A percentile compares a stretch with the other conserved stretches of the same genome.
These are phyloP conservation scores for Nigrospora osmanthi DNA, from an alignment of 2,329 filamentous ascomycete species.

Conservation along the genomic window DNA sequence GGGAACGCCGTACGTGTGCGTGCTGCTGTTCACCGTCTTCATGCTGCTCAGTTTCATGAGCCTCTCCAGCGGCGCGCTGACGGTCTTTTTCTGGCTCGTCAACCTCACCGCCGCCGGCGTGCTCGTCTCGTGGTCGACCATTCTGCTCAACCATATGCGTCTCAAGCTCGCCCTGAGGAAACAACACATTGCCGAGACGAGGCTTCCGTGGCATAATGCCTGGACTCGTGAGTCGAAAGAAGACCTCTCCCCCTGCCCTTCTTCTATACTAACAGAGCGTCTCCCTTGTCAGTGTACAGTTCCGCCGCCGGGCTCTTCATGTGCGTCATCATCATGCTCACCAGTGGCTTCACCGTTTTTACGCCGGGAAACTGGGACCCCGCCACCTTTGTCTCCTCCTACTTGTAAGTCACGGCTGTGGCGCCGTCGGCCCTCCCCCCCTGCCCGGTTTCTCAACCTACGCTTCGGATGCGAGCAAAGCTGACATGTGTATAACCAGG, in stretches of 20 bases:
- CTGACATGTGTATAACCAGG: slow-evolving; percentile 20
- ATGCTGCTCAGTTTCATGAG: slow-evolving; percentile 52
- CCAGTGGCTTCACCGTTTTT: slow-evolving; percentile 60
- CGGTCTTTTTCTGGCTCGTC: slow-evolving; percentile 59
- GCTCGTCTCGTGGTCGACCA: slow-evolving; percentile 54
- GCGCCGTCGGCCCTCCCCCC: no score
- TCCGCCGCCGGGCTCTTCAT: slow-evolving; percentile 54
- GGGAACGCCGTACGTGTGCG: slow-evolving; percentile 50
- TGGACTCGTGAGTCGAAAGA: slow-evolving; percentile 46
- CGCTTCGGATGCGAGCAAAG: slow-evolving; percentile 1
- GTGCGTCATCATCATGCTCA: slow-evolving; percentile 59
- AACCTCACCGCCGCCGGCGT: slow-evolving; percentile 55
- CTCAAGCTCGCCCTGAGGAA: slow-evolving; percentile 43
- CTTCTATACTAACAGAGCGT: background rate
- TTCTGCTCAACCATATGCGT: slow-evolving; percentile 52
- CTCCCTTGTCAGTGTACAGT: slow-evolving; percentile 37
- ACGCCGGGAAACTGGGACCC: slow-evolving; percentile 51
- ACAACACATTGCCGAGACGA: slow-evolving; percentile 41
- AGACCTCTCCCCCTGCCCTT: background rate
- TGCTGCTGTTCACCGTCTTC: slow-evolving; percentile 44
- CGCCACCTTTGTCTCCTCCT: slow-evolving; percentile 51
- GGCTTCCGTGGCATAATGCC: slow-evolving; percentile 54
- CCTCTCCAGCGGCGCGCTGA: slow-evolving; percentile 48
- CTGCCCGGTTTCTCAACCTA: background rate
- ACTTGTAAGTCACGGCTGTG: slow-evolving; percentile 41